These are phyloP conservation scores for Ceratobasidium sp. DNA, from an alignment of 1,284 basidiomycete genomes.

Conservation along the genomic window DNA sequence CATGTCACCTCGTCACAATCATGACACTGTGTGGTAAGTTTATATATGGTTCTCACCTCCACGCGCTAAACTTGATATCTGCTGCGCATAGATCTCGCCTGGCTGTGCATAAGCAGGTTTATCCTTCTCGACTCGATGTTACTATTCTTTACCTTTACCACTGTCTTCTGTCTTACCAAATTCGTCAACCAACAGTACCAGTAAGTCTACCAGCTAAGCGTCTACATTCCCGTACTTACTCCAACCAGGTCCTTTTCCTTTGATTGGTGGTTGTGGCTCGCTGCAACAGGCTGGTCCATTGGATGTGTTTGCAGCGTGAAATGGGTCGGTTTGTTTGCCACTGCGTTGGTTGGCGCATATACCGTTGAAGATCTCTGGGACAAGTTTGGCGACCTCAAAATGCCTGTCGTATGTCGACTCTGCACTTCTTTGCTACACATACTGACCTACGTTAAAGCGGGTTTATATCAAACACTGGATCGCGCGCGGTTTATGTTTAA, in stretches of 20 bases:
- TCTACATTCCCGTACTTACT: slow-evolving; percentile 16
- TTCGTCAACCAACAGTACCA: slow-evolving; percentile 97
- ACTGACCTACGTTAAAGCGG: slow-evolving; percentile 56
- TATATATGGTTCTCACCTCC: neutral
- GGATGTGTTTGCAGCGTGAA: slow-evolving; percentile 98
- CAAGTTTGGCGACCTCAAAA: slow-evolving; percentile 95
- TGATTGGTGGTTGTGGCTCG: slow-evolving; percentile 98
- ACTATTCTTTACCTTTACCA: slow-evolving; percentile 97
- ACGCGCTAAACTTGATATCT: neutral
- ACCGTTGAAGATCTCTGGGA: slow-evolving; percentile 99
- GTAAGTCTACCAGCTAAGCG: slow-evolving; percentile 61
- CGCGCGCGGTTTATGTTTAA: slow-evolving; percentile 87
- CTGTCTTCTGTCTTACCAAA: slow-evolving; percentile 93
- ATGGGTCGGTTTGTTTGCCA: slow-evolving; percentile 96
- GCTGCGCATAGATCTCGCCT: slow-evolving; percentile 81
- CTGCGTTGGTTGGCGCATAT: slow-evolving; percentile 93
- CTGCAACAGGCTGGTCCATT: slow-evolving; percentile 91
- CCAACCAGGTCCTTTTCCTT: slow-evolving; percentile 83
- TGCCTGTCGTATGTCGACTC: slow-evolving; percentile 78
- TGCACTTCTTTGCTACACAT: neutral
- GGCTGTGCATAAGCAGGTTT: slow-evolving; percentile 96
- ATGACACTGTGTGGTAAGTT: slow-evolving; percentile 91
- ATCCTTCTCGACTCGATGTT: slow-evolving; percentile 98
- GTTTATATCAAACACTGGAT: slow-evolving; percentile 94
- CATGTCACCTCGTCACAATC: slow-evolving; percentile 90